Conservation (phyloP, 345 rosid species). For the Aquilaria yunnanensis region DNA sequence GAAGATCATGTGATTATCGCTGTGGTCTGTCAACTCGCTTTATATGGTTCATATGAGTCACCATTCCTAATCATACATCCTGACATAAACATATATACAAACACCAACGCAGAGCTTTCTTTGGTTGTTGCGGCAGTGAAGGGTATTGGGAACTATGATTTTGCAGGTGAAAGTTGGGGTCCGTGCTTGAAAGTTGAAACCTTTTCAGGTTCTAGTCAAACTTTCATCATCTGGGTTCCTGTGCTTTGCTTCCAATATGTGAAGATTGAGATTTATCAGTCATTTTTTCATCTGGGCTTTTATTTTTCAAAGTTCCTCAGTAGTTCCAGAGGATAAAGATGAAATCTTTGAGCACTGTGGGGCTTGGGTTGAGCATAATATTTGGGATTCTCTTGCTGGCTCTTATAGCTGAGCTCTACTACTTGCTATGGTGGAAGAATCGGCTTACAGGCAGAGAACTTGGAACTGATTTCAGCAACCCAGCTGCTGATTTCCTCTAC, state of each 20-base stretch:
- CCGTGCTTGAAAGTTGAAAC: slow-evolving; percentile 10
- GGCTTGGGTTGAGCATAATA: slow-evolving; percentile 86
- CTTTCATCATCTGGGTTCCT: slow-evolving; percentile 14
- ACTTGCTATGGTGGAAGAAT: slow-evolving; percentile 90
- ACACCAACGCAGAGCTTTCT: slow-evolving; percentile 22
- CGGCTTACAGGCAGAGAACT: slow-evolving; percentile 39
- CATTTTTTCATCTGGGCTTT: background rate
- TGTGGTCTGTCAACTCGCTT: too few relatives aligned
- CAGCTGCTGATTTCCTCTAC: slow-evolving; percentile 66
- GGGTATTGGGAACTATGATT: slow-evolving; percentile 3
- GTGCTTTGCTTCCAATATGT: slow-evolving; percentile 18
- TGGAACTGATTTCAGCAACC: slow-evolving; percentile 57
- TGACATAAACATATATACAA: slow-evolving; percentile 31
- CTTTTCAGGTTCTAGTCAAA: slow-evolving; percentile 21
- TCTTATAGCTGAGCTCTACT: slow-evolving; percentile 78
- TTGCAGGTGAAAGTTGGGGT: slow-evolving; percentile 25
- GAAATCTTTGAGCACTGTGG: slow-evolving; percentile 90
- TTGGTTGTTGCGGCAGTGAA: slow-evolving; percentile 18
- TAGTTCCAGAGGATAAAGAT: slow-evolving; percentile 30
- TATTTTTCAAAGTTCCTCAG: slow-evolving; percentile 4
- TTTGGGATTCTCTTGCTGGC: slow-evolving; percentile 82
- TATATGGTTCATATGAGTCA: too few relatives aligned
- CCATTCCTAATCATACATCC: slow-evolving; percentile 19
- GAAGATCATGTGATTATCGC: too few relatives aligned
- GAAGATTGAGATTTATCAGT: slow-evolving; percentile 23